Percentiles rank a stretch among this genome's conserved stretches.
These are phyloP conservation scores for Moricandia moricandioides DNA, from an alignment of 345 rosid genomes.

Conservation along the genomic window DNA sequence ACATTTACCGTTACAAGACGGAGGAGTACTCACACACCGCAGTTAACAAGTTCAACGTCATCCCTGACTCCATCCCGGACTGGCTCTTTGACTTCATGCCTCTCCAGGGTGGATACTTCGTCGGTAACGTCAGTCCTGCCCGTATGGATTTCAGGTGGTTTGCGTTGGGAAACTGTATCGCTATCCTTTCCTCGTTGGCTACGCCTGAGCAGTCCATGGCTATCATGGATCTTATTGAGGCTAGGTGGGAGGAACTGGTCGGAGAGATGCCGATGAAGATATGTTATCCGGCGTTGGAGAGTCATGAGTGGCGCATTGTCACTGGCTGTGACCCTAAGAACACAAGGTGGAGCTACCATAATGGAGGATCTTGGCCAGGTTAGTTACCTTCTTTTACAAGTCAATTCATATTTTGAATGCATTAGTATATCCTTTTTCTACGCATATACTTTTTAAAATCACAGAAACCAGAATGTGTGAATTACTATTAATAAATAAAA, in stretches of 20 bases:
- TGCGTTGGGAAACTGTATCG: slow-evolving; percentile 58
- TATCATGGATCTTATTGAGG: slow-evolving; percentile 67
- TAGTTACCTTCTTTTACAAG: slow-evolving; percentile 14
- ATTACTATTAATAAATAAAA: neutral
- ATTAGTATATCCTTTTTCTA: neutral
- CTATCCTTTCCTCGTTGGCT: slow-evolving; percentile 53
- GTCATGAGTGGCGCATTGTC: slow-evolving; percentile 61
- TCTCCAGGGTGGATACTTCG: slow-evolving; percentile 58
- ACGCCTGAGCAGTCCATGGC: slow-evolving; percentile 66
- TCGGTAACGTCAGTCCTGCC: slow-evolving; percentile 71
- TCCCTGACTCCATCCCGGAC: slow-evolving; percentile 66
- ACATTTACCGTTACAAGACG: slow-evolving; percentile 65
- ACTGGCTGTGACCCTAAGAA: slow-evolving; percentile 73
- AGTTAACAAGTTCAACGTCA: slow-evolving; percentile 68
- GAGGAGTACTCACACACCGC: slow-evolving; percentile 78
- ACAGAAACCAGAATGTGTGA: neutral
- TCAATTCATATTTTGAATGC: neutral
- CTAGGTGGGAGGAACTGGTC: slow-evolving; percentile 68
- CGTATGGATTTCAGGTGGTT: slow-evolving; percentile 77
- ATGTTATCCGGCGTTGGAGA: slow-evolving; percentile 57
- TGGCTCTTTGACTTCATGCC: slow-evolving; percentile 76
- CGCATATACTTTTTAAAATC: neutral
- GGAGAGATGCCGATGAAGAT: slow-evolving; percentile 73
- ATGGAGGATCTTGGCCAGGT: slow-evolving; percentile 86
- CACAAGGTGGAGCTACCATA: slow-evolving; percentile 70